These are phyloP conservation scores for Nothophytophthora sp. DNA, from an alignment of 352 stramenopile genomes.

Conservation along the genomic window DNA sequence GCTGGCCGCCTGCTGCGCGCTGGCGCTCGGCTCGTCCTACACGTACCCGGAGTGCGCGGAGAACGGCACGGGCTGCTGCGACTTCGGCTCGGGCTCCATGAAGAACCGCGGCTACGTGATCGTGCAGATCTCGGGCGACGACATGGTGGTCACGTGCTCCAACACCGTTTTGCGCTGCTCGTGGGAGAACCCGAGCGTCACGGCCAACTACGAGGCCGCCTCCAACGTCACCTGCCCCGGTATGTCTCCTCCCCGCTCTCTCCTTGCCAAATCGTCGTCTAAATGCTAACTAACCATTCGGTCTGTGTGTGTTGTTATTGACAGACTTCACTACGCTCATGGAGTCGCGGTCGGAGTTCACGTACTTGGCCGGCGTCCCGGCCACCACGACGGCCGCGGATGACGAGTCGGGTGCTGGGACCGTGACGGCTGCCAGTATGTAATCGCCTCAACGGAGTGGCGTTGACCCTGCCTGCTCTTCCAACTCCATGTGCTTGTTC, in stretches of 20 bases:
- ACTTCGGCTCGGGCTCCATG: slow-evolving; percentile 56
- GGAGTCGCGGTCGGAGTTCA: slow-evolving; percentile 56
- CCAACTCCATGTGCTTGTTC: no score
- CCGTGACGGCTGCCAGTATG: slow-evolving; percentile 27
- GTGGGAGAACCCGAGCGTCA: slow-evolving; percentile 56
- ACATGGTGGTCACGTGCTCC: slow-evolving; percentile 68
- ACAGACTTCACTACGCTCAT: slow-evolving; percentile 66
- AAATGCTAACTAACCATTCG: neutral
- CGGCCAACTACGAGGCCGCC: slow-evolving; percentile 33
- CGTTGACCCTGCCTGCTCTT: no score
- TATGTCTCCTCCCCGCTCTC: slow-evolving; percentile 17
- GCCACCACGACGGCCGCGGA: slow-evolving; percentile 2
- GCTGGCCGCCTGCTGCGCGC: slow-evolving; percentile 20
- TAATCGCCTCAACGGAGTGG: no score
- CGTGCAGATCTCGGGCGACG: slow-evolving; percentile 37
- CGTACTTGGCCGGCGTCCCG: slow-evolving; percentile 46
- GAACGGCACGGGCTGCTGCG: slow-evolving; percentile 51
- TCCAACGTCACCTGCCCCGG: slow-evolving; percentile 50
- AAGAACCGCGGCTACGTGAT: slow-evolving; percentile 62
- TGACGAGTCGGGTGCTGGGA: slow-evolving; percentile 18
- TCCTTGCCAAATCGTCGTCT: neutral
- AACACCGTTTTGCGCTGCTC: slow-evolving; percentile 55
- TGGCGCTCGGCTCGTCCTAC: slow-evolving; percentile 19
- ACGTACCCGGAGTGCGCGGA: slow-evolving; percentile 59
- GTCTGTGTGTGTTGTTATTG: neutral